Evolutionary conservation across 148 eudicot species (phyloP), one percentile per base, ranked within the genome.

Genomic region (Selenicereus undatus): DNA sequence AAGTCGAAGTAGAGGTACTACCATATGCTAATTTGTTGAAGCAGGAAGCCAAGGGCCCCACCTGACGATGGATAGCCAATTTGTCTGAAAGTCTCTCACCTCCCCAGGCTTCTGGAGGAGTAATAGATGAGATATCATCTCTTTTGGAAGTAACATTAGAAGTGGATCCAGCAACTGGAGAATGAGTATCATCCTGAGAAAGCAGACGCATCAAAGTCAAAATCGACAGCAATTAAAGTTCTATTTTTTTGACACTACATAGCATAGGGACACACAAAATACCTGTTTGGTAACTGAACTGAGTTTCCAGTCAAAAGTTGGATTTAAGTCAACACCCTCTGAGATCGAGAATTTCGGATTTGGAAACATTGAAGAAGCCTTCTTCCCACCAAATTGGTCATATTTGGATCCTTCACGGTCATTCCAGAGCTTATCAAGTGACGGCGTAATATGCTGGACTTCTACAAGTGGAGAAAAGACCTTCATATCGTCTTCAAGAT

Each of bases 21-120:
- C 81, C 76, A 42, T 94, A 85, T 82, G 94, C 65, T 75, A 86
- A 76, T 74, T 81, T 85, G 68, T 93, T 81, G 79, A 91, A 89
- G 54, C 97, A 91, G 75, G 97, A 90, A 29, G 95, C 90, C 76
- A 87, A 43, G 69, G 84, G 81, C 32, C 86, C 87, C 58, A 87
- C 75, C 79, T 89, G 90, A 58, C 92, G 95, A 65, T 78, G 84
- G 73, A 82, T 86, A 73, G 80, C 62, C 27, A 90, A 82, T 87
- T 90, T 95, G 76, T 93, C 96, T 21, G 92, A 76, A 76, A 90
- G 76, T 83, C 90, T 88, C 83, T 91, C 94, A 75, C 95, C 97
- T 71, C 96, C 95, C 97, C 97, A 93, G 84, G 98, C 93, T 89
- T 95, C 99, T 56, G 97, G 99, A 83, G 95, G 99, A 83, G 97